Base-by-base conservation (phyloP, 1,139 yeast genomes). In the Suhomyces wounanorum region DNA sequence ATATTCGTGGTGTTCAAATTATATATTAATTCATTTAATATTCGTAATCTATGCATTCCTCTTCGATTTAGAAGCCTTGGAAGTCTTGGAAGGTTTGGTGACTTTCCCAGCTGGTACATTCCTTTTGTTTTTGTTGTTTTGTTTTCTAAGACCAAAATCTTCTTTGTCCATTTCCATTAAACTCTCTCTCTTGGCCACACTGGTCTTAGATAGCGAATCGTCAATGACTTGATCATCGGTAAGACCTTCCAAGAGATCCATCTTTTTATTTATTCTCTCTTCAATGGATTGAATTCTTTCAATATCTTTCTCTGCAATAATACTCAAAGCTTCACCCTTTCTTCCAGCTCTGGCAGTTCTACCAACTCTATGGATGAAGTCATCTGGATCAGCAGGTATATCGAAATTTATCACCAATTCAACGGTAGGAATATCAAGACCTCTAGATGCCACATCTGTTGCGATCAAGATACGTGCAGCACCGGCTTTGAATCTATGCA, bases 281-380 rank as follows among this genome's bases (percentile, higher is more conserved):
- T 94, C 99, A 50, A 94, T 94, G 8, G 94, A 85, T 57, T 89
- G 82, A 10, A 94, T 81, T 61, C 98, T 79, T 26, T 78, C 80
- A 16, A 94, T 86, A 63, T 94, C 99, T 53, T 87, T 83, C 61
- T 92, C 97, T 1, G 96, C 83, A 6, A 94, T 87, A 53, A 94
- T 78, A 13, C 95, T 83, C 3, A 77, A 67, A 5, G 81, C 70
- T 49, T 72, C 75, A 58, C 81, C 81, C 49, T 75, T 73, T 61
- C 96, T 79, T 6, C 98, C 98, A 3, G 99, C 99, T 79, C 99
- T 88, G n/a, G 99, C 99, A 17, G 99, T 94, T 83, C 99, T 90
- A 79, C 99, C 99, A n/a, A 92, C 96, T 67, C 99, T 79, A 72
- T 94, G 99, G 52, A 94, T 89, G 63, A 88, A 95, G 66, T 92